Evolutionary conservation across 1,284 basidiomycete genomes (phyloP), one percentile per base, ranked within the genome.

Genomic region (Marasmius oreades): DNA sequence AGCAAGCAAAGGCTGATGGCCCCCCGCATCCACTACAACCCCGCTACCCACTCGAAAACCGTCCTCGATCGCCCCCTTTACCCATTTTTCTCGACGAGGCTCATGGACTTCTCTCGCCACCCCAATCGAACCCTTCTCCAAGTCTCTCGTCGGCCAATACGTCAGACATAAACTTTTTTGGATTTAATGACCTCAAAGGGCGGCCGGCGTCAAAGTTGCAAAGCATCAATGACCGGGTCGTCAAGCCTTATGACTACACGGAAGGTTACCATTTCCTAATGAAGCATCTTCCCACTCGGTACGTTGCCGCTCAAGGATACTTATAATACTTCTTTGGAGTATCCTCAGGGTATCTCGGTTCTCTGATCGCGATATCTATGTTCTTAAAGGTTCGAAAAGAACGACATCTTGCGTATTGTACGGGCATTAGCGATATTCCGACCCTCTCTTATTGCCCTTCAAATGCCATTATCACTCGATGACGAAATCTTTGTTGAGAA

Each of bases 401-500:
- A 91, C 67, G 95, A 98, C 65, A 94, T 96, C 56, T 73, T 99
- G 45, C 91, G 94, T 54, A 90, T 99, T 62, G 95, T 98, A 23
- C 88, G 94, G 44, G 93, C 95, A 16, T 78, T 99, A 52, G 94
- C 96, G 36, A 93, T 97, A 50, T 96, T 95, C 70, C 84, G 96
- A 52, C 96, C 96, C 8, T 95, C 92, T 55, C 81, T 98, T 57
- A 98, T 99, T 66, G 95, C 96, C 6, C 76, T 98, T 52, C 95
- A 98, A 80, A 95, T 95, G 92, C 92, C 93, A 24, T 77, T 96
- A 70, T 90, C 91, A 14, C 85, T 92, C 59, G 93, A 95, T 64
- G 94, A 97, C 73, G 94, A 96, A 70, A 81, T 95, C 3, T 98
- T 98, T 72, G 89, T 98, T 56, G 95, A 98, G 74, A 88, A 90